Base-by-base conservation (phyloP, 2,329 filamentous ascomycete genomes). In the Xylaria sp. region DNA sequence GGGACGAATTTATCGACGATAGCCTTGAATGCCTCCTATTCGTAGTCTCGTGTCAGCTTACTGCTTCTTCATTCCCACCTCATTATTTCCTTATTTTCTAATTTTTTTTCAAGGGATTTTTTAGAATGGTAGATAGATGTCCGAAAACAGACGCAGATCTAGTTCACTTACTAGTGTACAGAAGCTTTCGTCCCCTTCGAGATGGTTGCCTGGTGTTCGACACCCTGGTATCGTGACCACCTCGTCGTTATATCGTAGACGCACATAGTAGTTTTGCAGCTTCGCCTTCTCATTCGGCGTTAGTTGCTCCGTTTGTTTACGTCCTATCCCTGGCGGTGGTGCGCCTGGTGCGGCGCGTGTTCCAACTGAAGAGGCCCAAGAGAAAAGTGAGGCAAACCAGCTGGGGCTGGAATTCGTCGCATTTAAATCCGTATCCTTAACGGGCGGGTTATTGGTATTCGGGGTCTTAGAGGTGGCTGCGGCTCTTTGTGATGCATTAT, bases 1-100 rank as follows among this genome's bases (percentile, higher is more conserved):
- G 96, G 96, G 1, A 93, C 96, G 76, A 92, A 96, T 74, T 93
- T 93, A 80, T 98, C 95, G 2, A 96, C 93, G 62, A 97, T 92
- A 58, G 88, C 83, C 80, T 98, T 98, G 84, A 99, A 99, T 0
- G 95, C 93, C 63, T 91, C 88, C 89, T 92, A 50, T 55, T 13
- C 54, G 61, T 11, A 3, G 4, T 29, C 25, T 39, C n/a, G 1
- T 29, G 47, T 67, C 6, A 66, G 60, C 20, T 15, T 42, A 7
- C n/a, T 11, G n/a, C 2, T 39, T 49, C 15, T 44, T 45, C 22
- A 20, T 44, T n/a, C 45, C 51, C n/a, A 7, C 33, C 17, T 1
- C 15, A 22, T 6, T 33, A 1, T 54, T 3, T 33, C 39, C 5
- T 3, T 7, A 7, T 11, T 15, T 22, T 13, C 13, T 7, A 27